Conservation (phyloP, 768 basidiomycete species). For the Auricularia sp. region DNA sequence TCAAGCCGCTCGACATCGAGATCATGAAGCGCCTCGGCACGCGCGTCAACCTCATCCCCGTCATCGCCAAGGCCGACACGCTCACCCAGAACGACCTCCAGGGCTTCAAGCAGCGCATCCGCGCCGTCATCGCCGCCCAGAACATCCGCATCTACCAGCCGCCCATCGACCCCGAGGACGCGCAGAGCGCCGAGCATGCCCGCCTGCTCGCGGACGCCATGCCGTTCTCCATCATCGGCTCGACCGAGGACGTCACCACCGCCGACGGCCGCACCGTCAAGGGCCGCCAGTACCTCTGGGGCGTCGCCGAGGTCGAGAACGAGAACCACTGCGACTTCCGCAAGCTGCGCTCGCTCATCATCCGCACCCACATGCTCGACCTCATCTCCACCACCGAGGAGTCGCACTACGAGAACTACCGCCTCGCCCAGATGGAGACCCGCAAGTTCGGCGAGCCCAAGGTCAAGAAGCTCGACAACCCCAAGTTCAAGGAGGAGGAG, state of each 20-base stretch:
- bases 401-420: slow-evolving; percentile 93
- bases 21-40: slow-evolving; percentile 99
- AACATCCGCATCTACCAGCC: slow-evolving; percentile 93
- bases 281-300: slow-evolving; percentile 98
- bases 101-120: slow-evolving; percentile 86
- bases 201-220: slow-evolving; percentile 81
- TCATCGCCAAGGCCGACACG: slow-evolving; percentile 95
- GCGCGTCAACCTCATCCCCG: slow-evolving; percentile 95
- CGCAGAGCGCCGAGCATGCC: slow-evolving; percentile 79
- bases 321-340: slow-evolving; percentile 99
- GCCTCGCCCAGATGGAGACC: slow-evolving; percentile 98
- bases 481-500: slow-evolving; percentile 99
- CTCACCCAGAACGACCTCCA: slow-evolving; percentile 87
- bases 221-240: slow-evolving; percentile 98
- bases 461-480: slow-evolving; percentile 97
- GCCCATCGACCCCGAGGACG: slow-evolving; percentile 81
- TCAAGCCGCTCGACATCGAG: slow-evolving; percentile 97
- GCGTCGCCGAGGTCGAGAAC: slow-evolving; percentile 99
- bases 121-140: slow-evolving; percentile 83
- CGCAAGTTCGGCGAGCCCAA: slow-evolving; percentile 98
- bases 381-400: slow-evolving; percentile 95
- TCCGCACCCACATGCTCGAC: slow-evolving; percentile 98
- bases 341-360: slow-evolving; percentile 88
- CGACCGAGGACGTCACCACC: slow-evolving; percentile 88
- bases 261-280: slow-evolving; percentile 88